Conservation (phyloP, 768 basidiomycete species). For the Rubroboletus pulcherrimus region DNA sequence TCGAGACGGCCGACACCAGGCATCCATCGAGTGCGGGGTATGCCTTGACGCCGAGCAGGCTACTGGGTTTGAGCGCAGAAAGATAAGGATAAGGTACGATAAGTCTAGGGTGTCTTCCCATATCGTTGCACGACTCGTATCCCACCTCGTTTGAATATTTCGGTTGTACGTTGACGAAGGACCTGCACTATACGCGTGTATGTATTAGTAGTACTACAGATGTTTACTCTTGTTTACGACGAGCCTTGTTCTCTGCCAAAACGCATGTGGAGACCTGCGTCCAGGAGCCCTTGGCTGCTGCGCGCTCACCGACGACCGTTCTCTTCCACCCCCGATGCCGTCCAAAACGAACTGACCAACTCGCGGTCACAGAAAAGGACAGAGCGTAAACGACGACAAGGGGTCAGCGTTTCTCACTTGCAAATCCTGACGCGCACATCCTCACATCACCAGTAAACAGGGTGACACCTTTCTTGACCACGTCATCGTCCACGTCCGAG, state of each 20-base stretch:
- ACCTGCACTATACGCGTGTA: not conserved
- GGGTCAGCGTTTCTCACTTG: constrained; percentile 38
- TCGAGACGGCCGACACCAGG: not conserved
- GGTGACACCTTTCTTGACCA: constrained; percentile 81
- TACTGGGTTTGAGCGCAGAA: constrained; percentile 21
- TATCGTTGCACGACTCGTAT: not conserved
- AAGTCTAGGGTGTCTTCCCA: not conserved
- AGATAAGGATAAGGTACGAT: constrained; percentile 6
- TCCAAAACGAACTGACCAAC: not conserved
- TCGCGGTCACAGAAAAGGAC: constrained; percentile 46
- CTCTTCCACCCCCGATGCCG: not conserved
- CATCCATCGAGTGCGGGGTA: not conserved
- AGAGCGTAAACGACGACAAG: constrained; percentile 74
- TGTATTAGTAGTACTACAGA: not conserved
- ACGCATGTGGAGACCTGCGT: constrained; percentile 10
- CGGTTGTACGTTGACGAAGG: not conserved
- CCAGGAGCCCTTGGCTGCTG: not conserved
- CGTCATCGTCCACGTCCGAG: constrained; percentile 72
- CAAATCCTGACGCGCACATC: not conserved
- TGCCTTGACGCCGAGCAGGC: constrained; percentile 27
- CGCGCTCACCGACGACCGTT: not conserved
- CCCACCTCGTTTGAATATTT: not conserved
- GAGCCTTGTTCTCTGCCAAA: not conserved
- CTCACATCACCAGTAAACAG: constrained; percentile 34
- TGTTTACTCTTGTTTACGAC: constrained; percentile 13